Conservation (phyloP, 1,139 yeast species). For the Yamadazyma epiphylla region DNA sequence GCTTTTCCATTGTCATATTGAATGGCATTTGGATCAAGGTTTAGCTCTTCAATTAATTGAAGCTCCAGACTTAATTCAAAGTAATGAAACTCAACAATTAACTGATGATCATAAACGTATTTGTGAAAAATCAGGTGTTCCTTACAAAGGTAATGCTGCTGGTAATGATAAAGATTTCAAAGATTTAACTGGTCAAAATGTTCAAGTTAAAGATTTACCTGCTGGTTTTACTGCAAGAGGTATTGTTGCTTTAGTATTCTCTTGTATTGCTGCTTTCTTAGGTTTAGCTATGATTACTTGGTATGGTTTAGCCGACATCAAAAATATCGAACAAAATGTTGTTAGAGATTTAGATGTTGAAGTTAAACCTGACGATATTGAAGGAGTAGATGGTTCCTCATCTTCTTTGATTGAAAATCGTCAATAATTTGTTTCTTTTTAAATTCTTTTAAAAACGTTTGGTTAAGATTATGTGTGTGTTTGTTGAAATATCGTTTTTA, state of each 20-base stretch:
- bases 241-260: conserved; percentile 56
- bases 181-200: conserved; percentile 52
- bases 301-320: conserved; percentile 66
- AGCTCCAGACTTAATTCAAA: conserved; percentile 59
- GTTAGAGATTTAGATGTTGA: conserved; percentile 57
- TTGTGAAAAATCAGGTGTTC: conserved; percentile 44
- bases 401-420: conserved; percentile 8
- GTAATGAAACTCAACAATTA: conserved; percentile 29
- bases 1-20: conserved; percentile 93
- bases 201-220: conserved; percentile 57
- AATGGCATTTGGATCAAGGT: conserved; percentile 92
- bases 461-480: conserved; percentile 7
- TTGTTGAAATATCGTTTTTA: conserved; percentile 4
- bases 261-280: conserved; percentile 53
- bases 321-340: conserved; percentile 55
- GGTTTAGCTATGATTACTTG: conserved; percentile 55
- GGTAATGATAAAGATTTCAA: conserved; percentile 51
- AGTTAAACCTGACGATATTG: conserved; percentile 30
- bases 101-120: conserved; percentile 44
- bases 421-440: conserved; percentile 1
- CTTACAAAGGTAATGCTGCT: conserved; percentile 67
- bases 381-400: conserved; percentile 8
- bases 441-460: neutral
- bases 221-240: conserved; percentile 68
- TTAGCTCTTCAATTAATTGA: conserved; percentile 69